Evolutionary conservation across 129 eudicot species (phyloP).

Genomic region (Flaveria ramosissima): DNA sequence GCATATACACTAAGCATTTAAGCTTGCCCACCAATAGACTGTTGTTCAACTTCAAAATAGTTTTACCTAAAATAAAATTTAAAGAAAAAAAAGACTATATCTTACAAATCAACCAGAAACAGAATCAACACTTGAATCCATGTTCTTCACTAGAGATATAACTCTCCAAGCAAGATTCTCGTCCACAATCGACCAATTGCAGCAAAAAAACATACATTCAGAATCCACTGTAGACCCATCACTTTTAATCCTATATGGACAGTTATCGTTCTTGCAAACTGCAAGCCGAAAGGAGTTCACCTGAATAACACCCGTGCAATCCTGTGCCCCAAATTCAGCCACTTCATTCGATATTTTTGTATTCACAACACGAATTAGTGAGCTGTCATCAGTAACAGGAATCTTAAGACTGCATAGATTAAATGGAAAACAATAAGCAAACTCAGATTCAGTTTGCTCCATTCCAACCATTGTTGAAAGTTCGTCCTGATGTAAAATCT

Average conservation of each 20-base stretch:
- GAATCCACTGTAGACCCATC: conserved; percentile 11
- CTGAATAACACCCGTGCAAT: conserved; percentile 40
- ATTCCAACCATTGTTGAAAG: conserved; percentile 44
- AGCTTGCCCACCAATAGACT: not conserved
- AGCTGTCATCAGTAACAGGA: conserved; percentile 22
- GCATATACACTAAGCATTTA: not conserved
- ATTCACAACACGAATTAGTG: conserved; percentile 35
- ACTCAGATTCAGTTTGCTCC: conserved; percentile 46
- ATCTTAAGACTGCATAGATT: conserved; percentile 17
- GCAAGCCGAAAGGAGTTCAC: conserved; percentile 50
- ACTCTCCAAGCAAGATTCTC: conserved; percentile 64
- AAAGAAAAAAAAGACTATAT: not conserved
- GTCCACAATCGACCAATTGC: conserved; percentile 59
- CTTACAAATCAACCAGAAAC: conserved; percentile 18
- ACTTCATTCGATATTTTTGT: conserved; percentile 37
- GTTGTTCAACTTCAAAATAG: too few species aligned
- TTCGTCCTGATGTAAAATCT: conserved; percentile 65
- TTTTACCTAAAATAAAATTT: too few species aligned
- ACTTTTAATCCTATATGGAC: conserved; percentile 46
- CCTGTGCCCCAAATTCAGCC: conserved; percentile 34
- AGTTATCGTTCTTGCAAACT: conserved; percentile 46
- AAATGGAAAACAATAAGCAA: conserved; percentile 53
- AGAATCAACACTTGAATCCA: conserved; percentile 30
- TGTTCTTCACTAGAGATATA: conserved; percentile 46
- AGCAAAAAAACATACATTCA: conserved; percentile 45